Conservation (phyloP, 306 rosid genomes). For the Begonia loranthoides region DNA sequence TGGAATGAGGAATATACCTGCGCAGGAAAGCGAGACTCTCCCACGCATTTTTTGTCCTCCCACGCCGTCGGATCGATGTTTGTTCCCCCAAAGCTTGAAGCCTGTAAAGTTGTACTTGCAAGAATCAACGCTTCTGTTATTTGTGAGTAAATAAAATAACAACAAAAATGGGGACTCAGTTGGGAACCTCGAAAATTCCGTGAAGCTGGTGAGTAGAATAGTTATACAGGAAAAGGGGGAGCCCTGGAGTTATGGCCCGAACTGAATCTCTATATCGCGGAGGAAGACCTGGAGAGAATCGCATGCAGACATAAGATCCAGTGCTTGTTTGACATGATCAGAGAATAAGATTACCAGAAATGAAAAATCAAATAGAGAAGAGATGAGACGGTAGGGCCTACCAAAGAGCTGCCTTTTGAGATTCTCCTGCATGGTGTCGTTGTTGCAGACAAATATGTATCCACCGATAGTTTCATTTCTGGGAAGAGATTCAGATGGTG, state of each 20-base stretch:
- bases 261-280: constrained; percentile 89
- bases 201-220: constrained; percentile 98
- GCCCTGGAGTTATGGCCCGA: constrained; percentile 78
- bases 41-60: constrained; percentile 82
- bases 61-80: constrained; percentile 92
- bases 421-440: constrained; percentile 91
- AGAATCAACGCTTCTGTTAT: background rate
- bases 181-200: constrained; percentile 82
- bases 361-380: too few relatives aligned
- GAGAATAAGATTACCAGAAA: background rate
- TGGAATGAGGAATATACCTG: constrained; percentile 29
- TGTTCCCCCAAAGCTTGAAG: constrained; percentile 87
- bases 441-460: constrained; percentile 87
- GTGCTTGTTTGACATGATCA: too few relatives aligned
- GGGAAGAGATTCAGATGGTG: constrained; percentile 71
- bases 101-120: constrained; percentile 22
- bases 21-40: constrained; percentile 97
- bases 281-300: constrained; percentile 52
- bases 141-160: background rate
- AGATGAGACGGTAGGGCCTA: constrained; percentile 9
- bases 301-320: background rate
- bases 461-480: constrained; percentile 77
- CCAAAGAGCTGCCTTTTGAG: constrained; percentile 83
- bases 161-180: background rate
- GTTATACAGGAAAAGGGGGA: constrained; percentile 92